Conservation (phyloP, 2,329 filamentous ascomycete genomes). For the Colletotrichum kahawae region DNA sequence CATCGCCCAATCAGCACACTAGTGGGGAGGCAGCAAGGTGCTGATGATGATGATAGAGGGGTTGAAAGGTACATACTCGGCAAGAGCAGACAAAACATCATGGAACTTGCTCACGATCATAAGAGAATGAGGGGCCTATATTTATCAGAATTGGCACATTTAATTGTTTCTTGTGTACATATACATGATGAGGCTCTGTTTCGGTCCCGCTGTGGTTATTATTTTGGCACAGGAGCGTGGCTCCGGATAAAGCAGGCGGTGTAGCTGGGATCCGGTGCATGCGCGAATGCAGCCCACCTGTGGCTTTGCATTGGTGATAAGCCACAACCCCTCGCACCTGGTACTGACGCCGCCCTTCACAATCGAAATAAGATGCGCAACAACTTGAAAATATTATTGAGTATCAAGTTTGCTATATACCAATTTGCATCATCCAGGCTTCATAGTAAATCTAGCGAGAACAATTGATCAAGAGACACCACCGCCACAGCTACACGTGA, state of each 20-base stretch:
- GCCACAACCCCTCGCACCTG: background rate
- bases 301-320: background rate
- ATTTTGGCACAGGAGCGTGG: background rate
- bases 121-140: fast-evolving
- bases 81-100: background rate
- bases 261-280: background rate
- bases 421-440: fast-evolving
- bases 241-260: background rate
- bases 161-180: no score
- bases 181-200: background rate
- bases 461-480: background rate
- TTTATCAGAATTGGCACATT: fast-evolving
- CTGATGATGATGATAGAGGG: background rate
- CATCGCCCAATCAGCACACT: background rate
- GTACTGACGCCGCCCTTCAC: background rate
- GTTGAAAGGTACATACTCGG: background rate
- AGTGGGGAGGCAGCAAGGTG: background rate
- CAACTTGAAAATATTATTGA: background rate
- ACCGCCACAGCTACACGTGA: background rate
- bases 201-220: background rate
- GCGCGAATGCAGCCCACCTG: background rate
- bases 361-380: background rate
- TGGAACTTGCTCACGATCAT: fast-evolving
- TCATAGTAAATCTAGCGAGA: background rate
- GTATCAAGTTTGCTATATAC: fast-evolving